Base-by-base conservation (phyloP, 192 early-diverging fungal genomes). In the Coemansia javaensis region DNA sequence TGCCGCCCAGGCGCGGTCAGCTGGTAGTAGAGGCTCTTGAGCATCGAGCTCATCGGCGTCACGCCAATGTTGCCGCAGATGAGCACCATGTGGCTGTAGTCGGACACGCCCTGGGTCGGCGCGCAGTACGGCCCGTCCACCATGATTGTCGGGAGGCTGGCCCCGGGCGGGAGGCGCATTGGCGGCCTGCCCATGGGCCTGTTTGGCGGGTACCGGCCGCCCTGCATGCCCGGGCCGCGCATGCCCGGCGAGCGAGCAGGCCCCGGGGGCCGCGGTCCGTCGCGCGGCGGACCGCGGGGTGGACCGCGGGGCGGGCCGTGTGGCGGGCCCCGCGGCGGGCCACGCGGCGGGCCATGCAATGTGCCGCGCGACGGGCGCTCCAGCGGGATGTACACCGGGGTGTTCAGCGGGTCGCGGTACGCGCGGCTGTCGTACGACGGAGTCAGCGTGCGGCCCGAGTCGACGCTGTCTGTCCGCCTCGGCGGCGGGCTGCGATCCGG, bases 81-180 rank as follows among this genome's bases (percentile, higher is more conserved):
- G 22, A 87, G 50, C 18, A 89, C 43, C 0, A 75, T 70, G 35
- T 70, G 61, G 45, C 81, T 70, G 50, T 81, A 84, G 56, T 82
- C 75, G 54, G 83, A 87, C 27, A 86, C 79, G 56, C 85, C 82
- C 49, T 89, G 84, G 0, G 84, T 78, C 13, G 87, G 81, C 5
- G 88, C 87, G n/a, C 88, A 82, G 71, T 81, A 92, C 5, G 90
- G 85, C 13, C 90, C 90, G 57, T 92, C 90, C n/a, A 90, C 74
- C 46, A 59, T 57, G 49, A 92, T 75, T 7, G 9, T 45, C 16
- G 87, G 87, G 54, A 85, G 53, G 38, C 27, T 30, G 28, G 9
- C 28, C 1, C 8, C 7, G 6, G 55, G 40, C 2, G 28, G 47
- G 0, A 46, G 34, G 7, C 50, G 56, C 13, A 63, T n/a, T n/a